Conservation (phyloP, 768 basidiomycete species). For the Rhizopogon vinicolor region DNA sequence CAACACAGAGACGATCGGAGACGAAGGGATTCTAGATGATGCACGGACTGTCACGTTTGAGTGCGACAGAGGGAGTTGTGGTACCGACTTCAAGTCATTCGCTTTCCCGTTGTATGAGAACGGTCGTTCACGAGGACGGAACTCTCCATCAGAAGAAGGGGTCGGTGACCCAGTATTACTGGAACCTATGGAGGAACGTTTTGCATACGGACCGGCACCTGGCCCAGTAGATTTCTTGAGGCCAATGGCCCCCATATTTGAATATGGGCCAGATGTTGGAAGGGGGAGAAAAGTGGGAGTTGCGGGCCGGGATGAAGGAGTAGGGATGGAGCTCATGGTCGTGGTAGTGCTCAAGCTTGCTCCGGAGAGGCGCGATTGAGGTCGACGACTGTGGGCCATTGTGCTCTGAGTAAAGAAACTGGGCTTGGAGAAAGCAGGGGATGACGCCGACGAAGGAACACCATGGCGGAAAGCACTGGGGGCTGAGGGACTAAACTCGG, state of each 20-base stretch:
- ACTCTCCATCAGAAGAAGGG: conserved; percentile 22
- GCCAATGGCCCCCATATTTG: conserved; percentile 35
- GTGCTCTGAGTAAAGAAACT: conserved; percentile 40
- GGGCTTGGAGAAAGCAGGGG: conserved; percentile 40
- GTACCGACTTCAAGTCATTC: conserved; percentile 31
- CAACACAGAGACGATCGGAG: conserved; percentile 26
- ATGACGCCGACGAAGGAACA: conserved; percentile 40
- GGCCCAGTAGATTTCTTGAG: conserved; percentile 62
- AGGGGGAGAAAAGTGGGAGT: conserved; percentile 78
- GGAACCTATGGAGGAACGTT: conserved; percentile 62
- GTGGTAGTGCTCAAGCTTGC: conserved; percentile 53
- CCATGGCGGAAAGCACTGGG: conserved; percentile 49
- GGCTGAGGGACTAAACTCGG: conserved; percentile 48
- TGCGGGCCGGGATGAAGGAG: conserved; percentile 64
- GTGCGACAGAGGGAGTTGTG: conserved; percentile 37
- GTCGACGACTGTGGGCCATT: conserved; percentile 49
- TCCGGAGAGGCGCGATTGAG: conserved; percentile 70
- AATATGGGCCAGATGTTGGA: conserved; percentile 48
- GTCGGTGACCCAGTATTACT: conserved; percentile 28
- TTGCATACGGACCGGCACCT: conserved; percentile 35
- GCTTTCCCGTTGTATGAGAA: conserved; percentile 20
- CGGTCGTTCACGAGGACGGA: conserved; percentile 21
- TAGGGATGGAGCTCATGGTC: conserved; percentile 57
- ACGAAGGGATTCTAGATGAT: conserved; percentile 36
- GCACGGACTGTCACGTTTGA: conserved; percentile 46